Evolutionary conservation across 2,329 filamentous ascomycete genomes (phyloP).

Genomic region (Colletotrichum costaricense): DNA sequence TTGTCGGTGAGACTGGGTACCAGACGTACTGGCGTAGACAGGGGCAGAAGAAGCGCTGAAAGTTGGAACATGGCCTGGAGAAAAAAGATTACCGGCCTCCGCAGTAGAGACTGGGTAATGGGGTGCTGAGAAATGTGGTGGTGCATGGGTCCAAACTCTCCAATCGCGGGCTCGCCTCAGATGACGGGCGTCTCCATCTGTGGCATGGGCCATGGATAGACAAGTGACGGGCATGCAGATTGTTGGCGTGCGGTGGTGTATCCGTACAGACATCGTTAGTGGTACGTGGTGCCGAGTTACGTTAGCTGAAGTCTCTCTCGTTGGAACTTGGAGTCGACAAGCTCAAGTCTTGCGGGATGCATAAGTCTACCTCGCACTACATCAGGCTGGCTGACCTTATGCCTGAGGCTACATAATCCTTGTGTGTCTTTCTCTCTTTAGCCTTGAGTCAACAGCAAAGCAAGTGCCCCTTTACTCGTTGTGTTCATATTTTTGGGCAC

Average conservation of each 20-base stretch:
- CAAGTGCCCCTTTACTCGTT: not conserved
- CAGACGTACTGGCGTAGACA: not conserved
- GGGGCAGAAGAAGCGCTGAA: conserved; percentile 25
- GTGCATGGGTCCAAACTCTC: conserved; percentile 5
- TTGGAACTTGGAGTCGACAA: not conserved
- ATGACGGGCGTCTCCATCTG: conserved; percentile 9
- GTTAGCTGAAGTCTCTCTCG: not conserved
- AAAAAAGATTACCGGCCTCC: conserved; percentile 12
- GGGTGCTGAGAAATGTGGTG: conserved; percentile 9
- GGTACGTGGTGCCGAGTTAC: not conserved
- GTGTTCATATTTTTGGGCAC: not conserved
- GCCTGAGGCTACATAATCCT: not conserved
- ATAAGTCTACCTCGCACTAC: not conserved
- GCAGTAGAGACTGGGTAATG: not conserved
- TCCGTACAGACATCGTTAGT: not conserved
- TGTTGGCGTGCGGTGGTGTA: not conserved
- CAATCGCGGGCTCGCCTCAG: conserved; percentile 33
- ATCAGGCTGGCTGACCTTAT: not conserved
- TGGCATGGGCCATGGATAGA: conserved; percentile 7
- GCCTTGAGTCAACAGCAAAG: not conserved
- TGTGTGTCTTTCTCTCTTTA: not conserved
- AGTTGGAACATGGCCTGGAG: conserved; percentile 3
- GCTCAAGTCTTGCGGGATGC: not conserved
- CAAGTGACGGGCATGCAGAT: conserved; percentile 4
- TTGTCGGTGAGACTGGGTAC: not conserved